Evolutionary conservation across 2,329 filamentous ascomycete species (phyloP), one percentile per base, ranked within the genome.

Genomic region (Didymosphaeria variabile): DNA sequence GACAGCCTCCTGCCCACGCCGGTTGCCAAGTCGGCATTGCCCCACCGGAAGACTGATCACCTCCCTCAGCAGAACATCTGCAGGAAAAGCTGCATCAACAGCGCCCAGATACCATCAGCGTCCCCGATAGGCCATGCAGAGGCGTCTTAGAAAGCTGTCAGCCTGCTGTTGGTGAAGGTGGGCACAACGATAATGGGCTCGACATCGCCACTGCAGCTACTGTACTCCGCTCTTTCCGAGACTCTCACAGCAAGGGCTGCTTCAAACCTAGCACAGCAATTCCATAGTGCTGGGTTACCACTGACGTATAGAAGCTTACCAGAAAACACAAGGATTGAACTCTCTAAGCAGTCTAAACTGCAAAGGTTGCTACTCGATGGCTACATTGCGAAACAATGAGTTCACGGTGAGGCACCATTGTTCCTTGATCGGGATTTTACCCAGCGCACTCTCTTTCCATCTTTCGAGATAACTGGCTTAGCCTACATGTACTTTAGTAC

Each of bases 21-120:
- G 42, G 52, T 26, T 26, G 36, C 45, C 45, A 47, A 47, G 45
- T 32, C 52, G 52, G 52, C 52, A 8, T 21, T 26, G 38, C 52
- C 52, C 52, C 52, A 55, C 52, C 38, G 52, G 52, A 21, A 45
- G 21, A 53, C 50, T n/a, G 32, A 26, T 54, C 38, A 31, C 52
- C 38, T 26, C 23, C 38, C 45, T 55, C 36, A 53, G 21, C 36
- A 44, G 5, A 53, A 42, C 26, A 29, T 29, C 26, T 29, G 46
- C 46, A 50, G 29, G 5, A 19, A 23, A 31, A 13, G 44, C 7
- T 46, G 19, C 44, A 17, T 9, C 17, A n/a, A 26, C 38, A 23
- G 32, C 32, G 21, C 17, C 49, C 49, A 26, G 19, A 26, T 29
- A n/a, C 15, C 21, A 45, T 23, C 38, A 44, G 38, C 26, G 26